Conservation (phyloP, 768 basidiomycete species). For the Collybia mongolica region DNA sequence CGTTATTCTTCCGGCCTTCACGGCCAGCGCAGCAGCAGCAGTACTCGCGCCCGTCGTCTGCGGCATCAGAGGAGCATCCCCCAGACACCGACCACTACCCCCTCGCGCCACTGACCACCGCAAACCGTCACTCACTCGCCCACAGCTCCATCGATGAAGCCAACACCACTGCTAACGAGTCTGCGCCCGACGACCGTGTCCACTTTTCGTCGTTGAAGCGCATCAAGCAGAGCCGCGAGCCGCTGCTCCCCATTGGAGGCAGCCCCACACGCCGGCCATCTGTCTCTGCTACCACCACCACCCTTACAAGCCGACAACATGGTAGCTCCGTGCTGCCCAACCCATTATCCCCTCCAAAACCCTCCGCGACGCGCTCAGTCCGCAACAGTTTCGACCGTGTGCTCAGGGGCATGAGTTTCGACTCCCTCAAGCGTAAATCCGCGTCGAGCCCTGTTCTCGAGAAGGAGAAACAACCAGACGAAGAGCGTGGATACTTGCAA, state of each 20-base stretch:
- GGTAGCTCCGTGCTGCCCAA: too few relatives aligned
- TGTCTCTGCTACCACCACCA: slow-evolving; percentile 5
- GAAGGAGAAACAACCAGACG: slow-evolving; percentile 22
- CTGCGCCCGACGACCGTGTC: slow-evolving; percentile 4
- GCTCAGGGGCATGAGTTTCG: slow-evolving; percentile 53
- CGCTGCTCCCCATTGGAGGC: slow-evolving; percentile 59
- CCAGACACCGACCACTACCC: slow-evolving; percentile 11
- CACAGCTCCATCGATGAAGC: slow-evolving; percentile 9
- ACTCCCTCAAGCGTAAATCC: slow-evolving; percentile 38
- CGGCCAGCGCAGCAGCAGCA: slow-evolving; percentile 52
- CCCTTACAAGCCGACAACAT: too few relatives aligned
- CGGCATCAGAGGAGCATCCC: slow-evolving; percentile 21
- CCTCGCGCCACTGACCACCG: slow-evolving; percentile 6
- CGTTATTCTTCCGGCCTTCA: slow-evolving; percentile 76
- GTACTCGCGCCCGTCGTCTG: slow-evolving; percentile 40
- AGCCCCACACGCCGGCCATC: slow-evolving; percentile 24
- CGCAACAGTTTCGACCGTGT: slow-evolving; percentile 63
- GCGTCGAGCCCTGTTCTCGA: slow-evolving; percentile 4
- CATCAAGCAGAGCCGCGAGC: slow-evolving; percentile 69
- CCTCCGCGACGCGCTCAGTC: slow-evolving; percentile 33
- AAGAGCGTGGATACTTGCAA: slow-evolving; percentile 24
- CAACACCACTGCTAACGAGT: slow-evolving; percentile 4
- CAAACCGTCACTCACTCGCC: slow-evolving; percentile 9
- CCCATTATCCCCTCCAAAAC: slow-evolving; percentile 18
- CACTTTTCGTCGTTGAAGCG: slow-evolving; percentile 36